phyloP scores from a whole-genome alignment of 1,284 basidiomycete genomes.

The Limonomyces culmigenus region DNA sequence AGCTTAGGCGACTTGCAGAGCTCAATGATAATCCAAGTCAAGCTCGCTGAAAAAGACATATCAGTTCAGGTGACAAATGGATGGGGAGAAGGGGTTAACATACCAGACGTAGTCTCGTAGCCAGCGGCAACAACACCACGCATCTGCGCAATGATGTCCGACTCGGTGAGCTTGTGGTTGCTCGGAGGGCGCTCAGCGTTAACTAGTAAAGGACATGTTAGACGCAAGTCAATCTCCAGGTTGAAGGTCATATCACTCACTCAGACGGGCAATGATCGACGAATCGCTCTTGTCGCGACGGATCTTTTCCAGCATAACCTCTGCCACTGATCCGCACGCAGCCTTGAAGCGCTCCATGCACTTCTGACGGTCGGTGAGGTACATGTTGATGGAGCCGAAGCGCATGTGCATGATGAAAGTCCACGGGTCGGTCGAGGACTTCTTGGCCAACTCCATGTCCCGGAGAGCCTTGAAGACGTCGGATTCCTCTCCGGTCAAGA shows the following conservation, averaged over 20 bases:
- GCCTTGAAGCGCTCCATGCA: conserved; percentile 16
- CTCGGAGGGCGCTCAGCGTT: conserved; percentile 24
- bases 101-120: conserved; percentile 19
- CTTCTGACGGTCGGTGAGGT: conserved; percentile 19
- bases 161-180: conserved; percentile 29
- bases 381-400: too few species aligned
- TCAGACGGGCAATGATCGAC: conserved; percentile 30
- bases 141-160: conserved; percentile 40
- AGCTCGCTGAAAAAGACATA: conserved; percentile 19
- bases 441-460: conserved; percentile 7
- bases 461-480: conserved; percentile 24
- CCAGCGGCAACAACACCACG: conserved; percentile 17
- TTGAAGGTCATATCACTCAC: conserved; percentile 15
- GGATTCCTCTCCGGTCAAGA: conserved; percentile 24
- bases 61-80: too few species aligned
- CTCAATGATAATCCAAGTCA: conserved; percentile 18
- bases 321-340: conserved; percentile 22
- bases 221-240: not conserved
- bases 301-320: conserved; percentile 21
- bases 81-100: conserved; percentile 6
- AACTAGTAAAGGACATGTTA: conserved; percentile 18
- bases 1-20: conserved; percentile 15
- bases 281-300: conserved; percentile 20
- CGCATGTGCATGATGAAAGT: too few species aligned
- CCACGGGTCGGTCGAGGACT: too few species aligned